Percentiles rank a stretch among this genome's conserved stretches.
These are phyloP conservation scores for Talaromyces nanjingensis DNA, from an alignment of 495 filamentous ascomycete genomes.

Conservation along the genomic window DNA sequence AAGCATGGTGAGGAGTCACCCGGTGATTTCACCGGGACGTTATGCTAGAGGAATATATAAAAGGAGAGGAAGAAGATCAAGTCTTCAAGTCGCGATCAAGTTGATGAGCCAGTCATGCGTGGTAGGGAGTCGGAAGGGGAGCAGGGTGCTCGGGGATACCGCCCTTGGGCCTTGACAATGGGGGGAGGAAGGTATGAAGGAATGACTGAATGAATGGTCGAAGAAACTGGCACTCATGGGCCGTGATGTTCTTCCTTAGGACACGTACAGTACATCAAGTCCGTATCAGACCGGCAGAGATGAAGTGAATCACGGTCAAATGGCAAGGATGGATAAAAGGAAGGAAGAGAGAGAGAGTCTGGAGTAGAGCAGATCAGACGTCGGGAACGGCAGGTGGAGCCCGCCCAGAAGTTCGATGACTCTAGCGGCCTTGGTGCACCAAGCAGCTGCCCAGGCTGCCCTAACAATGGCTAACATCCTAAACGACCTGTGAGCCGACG, in stretches of 20 bases:
- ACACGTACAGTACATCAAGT: background rate
- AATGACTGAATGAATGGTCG: background rate
- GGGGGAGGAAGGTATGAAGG: background rate
- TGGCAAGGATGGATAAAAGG: background rate
- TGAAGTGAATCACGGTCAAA: background rate
- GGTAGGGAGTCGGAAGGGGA: background rate
- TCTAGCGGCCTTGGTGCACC: background rate
- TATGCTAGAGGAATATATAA: background rate
- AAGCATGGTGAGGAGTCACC: constrained; percentile 48
- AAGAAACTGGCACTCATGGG: background rate
- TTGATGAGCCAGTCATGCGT: background rate
- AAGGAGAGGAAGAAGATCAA: background rate
- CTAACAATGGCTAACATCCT: background rate
- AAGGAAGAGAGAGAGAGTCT: constrained; percentile 4
- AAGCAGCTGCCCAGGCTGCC: no score
- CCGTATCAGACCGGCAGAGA: background rate
- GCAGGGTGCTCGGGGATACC: background rate
- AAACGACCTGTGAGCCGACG: no score
- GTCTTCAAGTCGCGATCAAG: background rate
- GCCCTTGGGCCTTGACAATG: background rate
- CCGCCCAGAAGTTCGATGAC: background rate
- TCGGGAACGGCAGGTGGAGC: background rate
- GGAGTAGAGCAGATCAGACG: background rate
- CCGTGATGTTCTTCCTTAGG: background rate
- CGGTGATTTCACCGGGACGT: background rate